Evolutionary conservation across 2,329 filamentous ascomycete genomes (phyloP).

Genomic region (Huntiella moniliformis): DNA sequence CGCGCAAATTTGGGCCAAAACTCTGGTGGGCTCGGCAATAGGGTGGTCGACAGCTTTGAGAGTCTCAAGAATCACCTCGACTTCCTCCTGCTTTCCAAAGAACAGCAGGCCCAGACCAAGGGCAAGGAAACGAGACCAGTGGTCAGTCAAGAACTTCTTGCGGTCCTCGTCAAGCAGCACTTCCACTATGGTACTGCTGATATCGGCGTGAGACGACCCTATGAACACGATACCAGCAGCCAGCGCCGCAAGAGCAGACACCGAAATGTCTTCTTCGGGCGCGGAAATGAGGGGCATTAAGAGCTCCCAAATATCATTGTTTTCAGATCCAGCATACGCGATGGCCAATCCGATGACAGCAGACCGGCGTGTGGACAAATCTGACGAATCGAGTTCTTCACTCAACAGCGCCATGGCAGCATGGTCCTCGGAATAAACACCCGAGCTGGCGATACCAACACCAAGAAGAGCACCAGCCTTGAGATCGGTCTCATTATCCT

Average conservation of each 20-base stretch:
- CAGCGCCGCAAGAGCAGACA: constrained; percentile 88
- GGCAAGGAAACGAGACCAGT: constrained; percentile 94
- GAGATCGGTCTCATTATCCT: constrained; percentile 47
- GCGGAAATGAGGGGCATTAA: constrained; percentile 78
- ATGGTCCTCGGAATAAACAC: constrained; percentile 74
- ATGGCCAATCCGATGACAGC: constrained; percentile 93
- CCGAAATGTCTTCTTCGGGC: constrained; percentile 73
- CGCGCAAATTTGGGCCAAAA: constrained; percentile 88
- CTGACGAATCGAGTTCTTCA: constrained; percentile 59
- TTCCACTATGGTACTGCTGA: constrained; percentile 80
- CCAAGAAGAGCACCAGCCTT: constrained; percentile 82
- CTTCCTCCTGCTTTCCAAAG: constrained; percentile 93
- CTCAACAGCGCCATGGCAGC: constrained; percentile 74
- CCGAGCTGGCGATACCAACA: constrained; percentile 89
- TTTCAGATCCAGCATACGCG: constrained; percentile 86
- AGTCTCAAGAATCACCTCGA: constrained; percentile 94
- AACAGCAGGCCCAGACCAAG: constrained; percentile 84
- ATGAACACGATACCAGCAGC: constrained; percentile 82
- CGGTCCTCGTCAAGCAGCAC: constrained; percentile 89
- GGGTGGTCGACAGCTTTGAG: constrained; percentile 94
- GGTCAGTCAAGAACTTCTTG: constrained; percentile 79
- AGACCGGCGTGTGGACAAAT: constrained; percentile 57
- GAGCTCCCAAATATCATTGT: constrained; percentile 67
- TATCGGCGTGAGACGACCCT: constrained; percentile 75
- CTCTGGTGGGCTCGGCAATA: constrained; percentile 87